A percentile compares a stretch with the other conserved stretches of the same genome.
Conservation (phyloP, 768 basidiomycete species). For the Auriculariales sp. region DNA sequence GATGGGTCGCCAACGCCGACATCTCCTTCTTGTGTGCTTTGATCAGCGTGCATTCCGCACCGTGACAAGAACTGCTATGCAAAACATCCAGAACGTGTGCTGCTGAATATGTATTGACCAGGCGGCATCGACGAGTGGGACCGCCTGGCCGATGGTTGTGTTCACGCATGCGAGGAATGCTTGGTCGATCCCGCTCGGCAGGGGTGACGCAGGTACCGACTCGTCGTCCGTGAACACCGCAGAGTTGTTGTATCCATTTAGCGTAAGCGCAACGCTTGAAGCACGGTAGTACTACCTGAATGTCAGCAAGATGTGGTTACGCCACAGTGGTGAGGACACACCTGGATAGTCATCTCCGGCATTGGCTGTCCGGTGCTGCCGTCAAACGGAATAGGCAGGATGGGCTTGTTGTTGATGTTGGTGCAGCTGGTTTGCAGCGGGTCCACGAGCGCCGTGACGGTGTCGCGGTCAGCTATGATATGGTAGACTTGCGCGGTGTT, state of each 20-base stretch:
- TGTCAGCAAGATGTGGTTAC: not conserved
- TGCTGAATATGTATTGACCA: no score
- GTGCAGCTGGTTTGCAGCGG: constrained; percentile 32
- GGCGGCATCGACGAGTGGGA: constrained; percentile 36
- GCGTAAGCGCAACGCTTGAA: constrained; percentile 43
- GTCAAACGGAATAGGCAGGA: constrained; percentile 18
- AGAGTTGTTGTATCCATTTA: constrained; percentile 57
- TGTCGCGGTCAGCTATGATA: constrained; percentile 33
- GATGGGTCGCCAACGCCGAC: no score
- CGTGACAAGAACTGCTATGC: no score
- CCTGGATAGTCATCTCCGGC: constrained; percentile 17
- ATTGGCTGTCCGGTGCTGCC: constrained; percentile 15
- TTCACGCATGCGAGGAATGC: constrained; percentile 44
- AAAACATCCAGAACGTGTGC: no score
- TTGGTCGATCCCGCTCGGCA: constrained; percentile 37
- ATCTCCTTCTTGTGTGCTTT: no score
- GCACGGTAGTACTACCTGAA: constrained; percentile 46
- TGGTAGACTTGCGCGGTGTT: constrained; percentile 27
- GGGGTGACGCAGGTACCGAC: constrained; percentile 28
- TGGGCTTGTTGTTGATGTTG: constrained; percentile 16
- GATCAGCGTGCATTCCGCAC: no score
- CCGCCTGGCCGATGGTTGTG: constrained; percentile 40
- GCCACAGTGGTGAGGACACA: not conserved
- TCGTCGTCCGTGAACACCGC: constrained; percentile 27
- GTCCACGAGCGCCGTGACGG: constrained; percentile 26